These are phyloP conservation scores for Farysia itapuensis DNA, from an alignment of 1,284 basidiomycete genomes.

Conservation along the genomic window DNA sequence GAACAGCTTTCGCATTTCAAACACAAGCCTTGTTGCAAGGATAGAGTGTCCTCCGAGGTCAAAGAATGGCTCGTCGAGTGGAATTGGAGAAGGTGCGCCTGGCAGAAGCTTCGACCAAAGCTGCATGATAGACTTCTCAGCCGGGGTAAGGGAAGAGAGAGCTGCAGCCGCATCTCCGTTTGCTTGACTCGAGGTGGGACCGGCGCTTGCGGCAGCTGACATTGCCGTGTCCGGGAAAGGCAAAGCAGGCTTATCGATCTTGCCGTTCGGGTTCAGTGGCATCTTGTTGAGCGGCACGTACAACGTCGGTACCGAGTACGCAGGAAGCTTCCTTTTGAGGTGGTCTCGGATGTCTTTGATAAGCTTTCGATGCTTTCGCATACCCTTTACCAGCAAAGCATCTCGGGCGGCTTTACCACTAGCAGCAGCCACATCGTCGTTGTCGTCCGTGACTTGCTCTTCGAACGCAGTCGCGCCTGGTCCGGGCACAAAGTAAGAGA, in stretches of 20 bases:
- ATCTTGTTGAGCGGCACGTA: conserved; percentile 89
- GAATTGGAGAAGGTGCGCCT: conserved; percentile 75
- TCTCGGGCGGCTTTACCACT: conserved; percentile 27
- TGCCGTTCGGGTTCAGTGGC: conserved; percentile 98
- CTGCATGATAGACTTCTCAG: conserved; percentile 75
- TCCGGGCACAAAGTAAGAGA: conserved; percentile 96
- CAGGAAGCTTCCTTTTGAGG: conserved; percentile 94
- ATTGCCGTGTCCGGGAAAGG: conserved; percentile 98
- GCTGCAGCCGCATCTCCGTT: conserved; percentile 13
- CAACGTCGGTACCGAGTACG: conserved; percentile 60
- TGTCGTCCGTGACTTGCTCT: conserved; percentile 65
- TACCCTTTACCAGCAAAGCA: conserved; percentile 48
- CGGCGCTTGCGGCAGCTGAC: conserved; percentile 54
- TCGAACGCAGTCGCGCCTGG: conserved; percentile 70
- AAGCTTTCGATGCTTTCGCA: conserved; percentile 66
- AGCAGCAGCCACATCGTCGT: conserved; percentile 59
- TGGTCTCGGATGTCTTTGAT: conserved; percentile 89
- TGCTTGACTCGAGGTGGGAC: conserved; percentile 7
- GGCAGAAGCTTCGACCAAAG: conserved; percentile 83
- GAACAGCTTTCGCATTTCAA: conserved; percentile 91
- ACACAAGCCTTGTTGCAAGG: conserved; percentile 92
- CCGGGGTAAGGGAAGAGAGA: conserved; percentile 64
- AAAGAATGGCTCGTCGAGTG: conserved; percentile 93
- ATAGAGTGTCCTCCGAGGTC: conserved; percentile 99
- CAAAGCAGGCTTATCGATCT: conserved; percentile 96